Percentiles rank a stretch among this genome's conserved stretches.
Conservation (phyloP, 2,329 filamentous ascomycete species). For the Apiospora phragmitis region DNA sequence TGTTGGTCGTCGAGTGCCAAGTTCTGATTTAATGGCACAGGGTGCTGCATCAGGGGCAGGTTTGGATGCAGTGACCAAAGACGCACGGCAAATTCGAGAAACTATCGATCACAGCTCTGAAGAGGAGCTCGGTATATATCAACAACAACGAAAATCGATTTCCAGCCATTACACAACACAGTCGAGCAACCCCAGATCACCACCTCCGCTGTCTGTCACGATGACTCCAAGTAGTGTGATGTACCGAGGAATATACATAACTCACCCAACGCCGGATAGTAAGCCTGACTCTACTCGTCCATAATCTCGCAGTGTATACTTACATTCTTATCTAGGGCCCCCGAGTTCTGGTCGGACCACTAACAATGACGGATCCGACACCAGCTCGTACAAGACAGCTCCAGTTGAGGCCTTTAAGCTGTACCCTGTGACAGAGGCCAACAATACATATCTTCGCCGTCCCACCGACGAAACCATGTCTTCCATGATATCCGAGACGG, state of each 20-base stretch:
- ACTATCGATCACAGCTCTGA: not conserved
- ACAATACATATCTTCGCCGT: slow-evolving; percentile 13
- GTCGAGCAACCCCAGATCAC: not conserved
- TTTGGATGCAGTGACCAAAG: not conserved
- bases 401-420: slow-evolving; percentile 22
- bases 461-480: slow-evolving; percentile 22
- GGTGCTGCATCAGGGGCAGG: not conserved
- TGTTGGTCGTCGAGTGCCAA: too few species aligned
- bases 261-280: not conserved
- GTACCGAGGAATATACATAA: slow-evolving; percentile 1
- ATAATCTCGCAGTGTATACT: not conserved
- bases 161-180: not conserved
- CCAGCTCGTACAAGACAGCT: slow-evolving; percentile 31
- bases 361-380: slow-evolving; percentile 20
- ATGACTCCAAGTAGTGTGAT: not conserved
- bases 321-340: not conserved
- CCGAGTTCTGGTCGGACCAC: not conserved
- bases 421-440: slow-evolving; percentile 13
- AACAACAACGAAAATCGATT: not conserved
- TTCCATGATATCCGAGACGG: slow-evolving; percentile 34
- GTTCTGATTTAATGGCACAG: not conserved
- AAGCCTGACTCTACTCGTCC: not conserved
- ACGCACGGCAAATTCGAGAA: not conserved
- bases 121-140: not conserved
- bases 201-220: not conserved